Evolutionary conservation across 2,329 filamentous ascomycete genomes (phyloP), one percentile per base, ranked within the genome.

Genomic region (Cordyceps cateniannulata): DNA sequence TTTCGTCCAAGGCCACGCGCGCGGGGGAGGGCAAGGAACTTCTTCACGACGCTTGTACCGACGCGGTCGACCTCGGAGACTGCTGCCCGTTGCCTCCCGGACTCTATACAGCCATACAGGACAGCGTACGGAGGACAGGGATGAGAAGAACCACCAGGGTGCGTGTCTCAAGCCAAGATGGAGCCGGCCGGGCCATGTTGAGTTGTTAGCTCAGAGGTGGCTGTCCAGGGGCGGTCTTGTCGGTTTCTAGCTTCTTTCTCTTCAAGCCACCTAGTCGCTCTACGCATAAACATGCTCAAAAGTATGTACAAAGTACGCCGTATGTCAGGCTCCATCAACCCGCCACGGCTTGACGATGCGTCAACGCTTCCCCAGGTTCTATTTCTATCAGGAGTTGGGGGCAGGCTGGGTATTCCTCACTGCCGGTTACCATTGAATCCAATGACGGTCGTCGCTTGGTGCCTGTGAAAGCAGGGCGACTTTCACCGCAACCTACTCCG

Each of bases 141-240:
- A 32, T 32, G 32, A 40, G 24, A 40, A 44, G 54, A 49, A 48
- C 45, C 54, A 25, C 54, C 32, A 27, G 32, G 54, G 44, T 49
- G 42, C 27, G 9, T 27, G 38, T 45, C 40, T 53, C 49, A 38
- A 51, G n/a, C 50, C 25, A 49, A 10, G 29, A 60, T 60, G 58
- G 58, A 44, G 50, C 49, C 14, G 16, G 48, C 22, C 29, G 42
- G 57, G 38, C 10, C 49, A 27, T 22, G 48, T 53, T 60, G 57
- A 60, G 57, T 53, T 49, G 42, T 32, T 50, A 32, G 25, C 48
- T 29, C 29, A 2, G 18, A 47, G 22, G 50, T 60, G 58, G 58
- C 42, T 60, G 50, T 32, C 35, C 42, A 38, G 57, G 49, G 40
- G 48, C 22, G 38, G 20, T 45, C 45, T 18, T 53, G 25, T 8